Conservation (phyloP, 148 eudicot species). For the Chenopodium album region DNA sequence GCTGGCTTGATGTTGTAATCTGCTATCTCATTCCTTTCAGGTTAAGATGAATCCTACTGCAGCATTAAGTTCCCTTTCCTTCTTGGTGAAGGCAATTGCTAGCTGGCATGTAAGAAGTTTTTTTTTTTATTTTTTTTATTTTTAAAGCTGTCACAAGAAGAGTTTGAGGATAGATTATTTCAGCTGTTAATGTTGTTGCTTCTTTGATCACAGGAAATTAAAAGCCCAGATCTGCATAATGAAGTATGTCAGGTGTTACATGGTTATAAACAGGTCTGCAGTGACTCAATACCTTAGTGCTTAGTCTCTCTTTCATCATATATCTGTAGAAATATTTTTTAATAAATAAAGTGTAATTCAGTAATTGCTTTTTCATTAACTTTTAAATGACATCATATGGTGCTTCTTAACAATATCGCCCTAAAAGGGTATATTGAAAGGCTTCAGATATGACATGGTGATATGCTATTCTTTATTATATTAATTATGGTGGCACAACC, state of each 20-base stretch:
- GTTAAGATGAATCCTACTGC: constrained; percentile 87
- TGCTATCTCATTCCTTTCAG: constrained; percentile 40
- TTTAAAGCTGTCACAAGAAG: not conserved
- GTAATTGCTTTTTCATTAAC: not conserved
- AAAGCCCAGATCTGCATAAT: constrained; percentile 77
- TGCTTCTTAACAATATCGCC: not conserved
- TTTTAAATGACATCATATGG: not conserved
- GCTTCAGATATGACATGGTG: not conserved
- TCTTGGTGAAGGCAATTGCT: constrained; percentile 84
- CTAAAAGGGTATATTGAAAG: not conserved
- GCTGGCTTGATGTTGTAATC: not conserved
- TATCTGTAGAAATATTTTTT: not conserved
- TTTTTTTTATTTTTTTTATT: not conserved
- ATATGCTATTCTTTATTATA: no score
- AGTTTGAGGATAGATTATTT: not conserved
- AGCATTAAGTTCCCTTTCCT: constrained; percentile 75
- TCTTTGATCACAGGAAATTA: constrained; percentile 67
- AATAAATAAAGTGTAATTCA: not conserved
- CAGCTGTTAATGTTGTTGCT: constrained; percentile 7
- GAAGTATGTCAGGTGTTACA: constrained; percentile 90
- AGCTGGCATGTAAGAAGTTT: constrained; percentile 88
- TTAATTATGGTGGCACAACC: not conserved
- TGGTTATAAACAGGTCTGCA: constrained; percentile 90
- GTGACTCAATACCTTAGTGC: not conserved
- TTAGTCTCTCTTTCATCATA: not conserved